Base-by-base conservation (phyloP, 1,139 yeast species). In the Candida freyschussii region DNA sequence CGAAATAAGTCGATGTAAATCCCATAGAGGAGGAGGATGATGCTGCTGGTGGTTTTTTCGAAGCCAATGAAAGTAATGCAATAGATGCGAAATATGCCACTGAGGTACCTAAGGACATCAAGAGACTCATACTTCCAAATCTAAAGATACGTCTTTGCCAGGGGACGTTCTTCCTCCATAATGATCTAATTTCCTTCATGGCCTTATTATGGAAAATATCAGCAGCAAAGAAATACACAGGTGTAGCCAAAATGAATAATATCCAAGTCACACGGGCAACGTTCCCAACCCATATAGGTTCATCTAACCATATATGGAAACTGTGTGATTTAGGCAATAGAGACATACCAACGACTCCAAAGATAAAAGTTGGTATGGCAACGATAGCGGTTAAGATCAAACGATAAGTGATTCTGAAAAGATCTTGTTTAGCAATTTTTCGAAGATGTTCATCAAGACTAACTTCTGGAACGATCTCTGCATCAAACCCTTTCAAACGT, bases 111-210 rank as follows among this genome's bases (percentile, higher is more conserved):
- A 81, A 57, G 33, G 75, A 67, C 78, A 82, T 78, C 43, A 80
- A 65, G 45, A 80, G 55, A 52, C 73, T 81, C 93, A 82, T 82
- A 2, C 87, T 78, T 1, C 93, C 93, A 57, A 82, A 82, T 46
- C 69, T 71, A 48, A 81, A 69, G 6, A 81, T 43, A 29, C 87
- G 60, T 40, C 74, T 65, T 21, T 55, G 63, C 67, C 77, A 75
- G 1, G 79, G 60, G 30, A 73, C 76, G 29, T 71, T 72, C 29
- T 65, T 64, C 17, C 63, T 53, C 85, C 85, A 78, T 26, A 81
- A 55, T 4, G 74, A 64, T 37, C 61, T 55, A 5, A 81, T 42
- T 50, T 82, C 91, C 36, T 67, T 67, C 19, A 75, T 20, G 0
- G 91, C 85, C 48, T 79, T 81, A 7, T 63, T 48, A 47, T 82